Base-by-base conservation (phyloP, 306 rosid genomes). In the Chamaecrista fasciculata region DNA sequence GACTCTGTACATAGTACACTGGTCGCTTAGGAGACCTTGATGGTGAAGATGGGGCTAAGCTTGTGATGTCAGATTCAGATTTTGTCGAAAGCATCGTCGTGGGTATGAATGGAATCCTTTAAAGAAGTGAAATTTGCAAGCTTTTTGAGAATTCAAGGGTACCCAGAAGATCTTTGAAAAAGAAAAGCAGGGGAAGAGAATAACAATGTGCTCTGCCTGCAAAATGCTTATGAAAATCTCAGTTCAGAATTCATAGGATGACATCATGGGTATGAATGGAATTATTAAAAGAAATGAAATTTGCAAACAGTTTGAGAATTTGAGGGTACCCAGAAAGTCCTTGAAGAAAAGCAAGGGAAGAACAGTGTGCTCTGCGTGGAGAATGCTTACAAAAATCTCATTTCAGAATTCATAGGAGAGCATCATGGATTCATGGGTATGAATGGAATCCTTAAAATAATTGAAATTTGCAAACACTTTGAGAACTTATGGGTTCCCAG, bases 21-120 rank as follows among this genome's bases (percentile, higher is more conserved):
- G 87, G 82, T 0, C 85, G 65, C 83, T 93, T 90, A 14, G 97
- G 97, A 3, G 97, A 93, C 83, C 98, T 89, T 26, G 96, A 85
- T 8, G 98, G 98, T 26, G 98, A 90, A 8, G 98, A 94, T 28
- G 87, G 84, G 1, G 97, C 98, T 67, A 90, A 80, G 86, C 97
- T 94, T 0, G 98, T 86, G 4, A 88, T 59, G 76, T 94, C 98
- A 0, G 98, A 94, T 69, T 94, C 95, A 1, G 97, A 95, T 76
- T 95, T 95, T 11, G 95, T 42, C 0, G 96, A 87, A 9, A 48
- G 56, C 95, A 95, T 84, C 66, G 5, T 84, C 66, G 5, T 67
- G 48, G 16, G 34, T 61, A 18, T 28, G 25, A 6, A 12, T 12
- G 33, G 1, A 37, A 6, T 51, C 57, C 76, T 11, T 0, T 29